Conservation (phyloP, 1,284 basidiomycete genomes). For the Tilletia setariae region DNA sequence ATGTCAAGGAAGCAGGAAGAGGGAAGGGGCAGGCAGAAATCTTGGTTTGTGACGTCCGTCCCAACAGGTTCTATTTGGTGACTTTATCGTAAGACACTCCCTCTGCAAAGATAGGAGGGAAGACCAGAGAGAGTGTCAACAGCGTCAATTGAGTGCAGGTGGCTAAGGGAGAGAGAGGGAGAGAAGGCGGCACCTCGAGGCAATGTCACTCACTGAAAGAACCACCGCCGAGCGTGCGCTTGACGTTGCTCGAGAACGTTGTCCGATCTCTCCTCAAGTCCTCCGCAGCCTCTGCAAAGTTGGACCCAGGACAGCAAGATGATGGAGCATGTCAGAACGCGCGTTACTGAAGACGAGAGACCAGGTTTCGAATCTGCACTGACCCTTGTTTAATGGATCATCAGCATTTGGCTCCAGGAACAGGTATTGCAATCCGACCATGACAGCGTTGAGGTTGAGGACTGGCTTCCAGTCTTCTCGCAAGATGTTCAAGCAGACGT, state of each 20-base stretch:
- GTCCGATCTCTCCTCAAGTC: conserved; percentile 46
- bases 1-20: no score
- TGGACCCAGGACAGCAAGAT: conserved; percentile 8
- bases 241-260: conserved; percentile 45
- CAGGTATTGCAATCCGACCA: conserved; percentile 95
- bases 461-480: conserved; percentile 99
- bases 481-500: conserved; percentile 83
- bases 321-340: no score
- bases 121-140: not conserved
- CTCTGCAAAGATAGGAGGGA: conserved; percentile 24
- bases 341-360: not conserved
- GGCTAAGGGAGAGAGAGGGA: not conserved
- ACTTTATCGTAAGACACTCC: conserved; percentile 47
- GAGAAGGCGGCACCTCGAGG: no score
- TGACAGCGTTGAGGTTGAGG: conserved; percentile 90
- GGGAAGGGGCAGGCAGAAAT: not conserved
- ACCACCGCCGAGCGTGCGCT: conserved; percentile 39
- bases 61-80: conserved; percentile 17
- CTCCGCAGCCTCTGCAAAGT: conserved; percentile 49
- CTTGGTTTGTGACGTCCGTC: not conserved
- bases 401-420: conserved; percentile 98
- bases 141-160: not conserved
- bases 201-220: conserved; percentile 35
- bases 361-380: conserved; percentile 7
- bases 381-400: conserved; percentile 97